Evolutionary conservation across 176 grass and related monocot species (phyloP), one percentile per base, ranked within the genome.

Genomic region (sorghum (Sorghum bicolor)): DNA sequence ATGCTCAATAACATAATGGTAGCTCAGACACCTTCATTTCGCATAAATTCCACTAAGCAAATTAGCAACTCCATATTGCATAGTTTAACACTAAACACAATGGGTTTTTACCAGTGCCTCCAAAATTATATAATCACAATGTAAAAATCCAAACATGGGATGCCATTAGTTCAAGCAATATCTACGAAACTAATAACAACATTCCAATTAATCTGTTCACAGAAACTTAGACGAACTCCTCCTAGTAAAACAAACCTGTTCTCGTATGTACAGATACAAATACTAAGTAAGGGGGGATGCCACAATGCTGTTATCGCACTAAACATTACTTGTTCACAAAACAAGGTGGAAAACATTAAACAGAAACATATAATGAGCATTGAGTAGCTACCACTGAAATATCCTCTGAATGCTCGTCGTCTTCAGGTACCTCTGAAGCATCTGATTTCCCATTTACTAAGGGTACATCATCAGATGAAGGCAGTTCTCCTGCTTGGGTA

Each of bases 401-500:
- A 40, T 92, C 91, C 26, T 91, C 85, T 53, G 75, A 87, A 68
- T 78, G 82, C 64, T 79, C 71, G 34, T 81, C 64, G 2, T 68
- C 68, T 26, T 79, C 60, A 30, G 43, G 48, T 76, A 65, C 53
- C 64, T 76, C 66, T 81, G 66, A 78, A 70, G 62, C 29, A 67
- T 77, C 66, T 24, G 36, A 53, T 74, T 67, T 84, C 39, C 86
- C 84, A 83, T 96, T 90, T 86, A n/a, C 14, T 32, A 68, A 66
- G 30, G 43, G 61, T 36, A 75, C 17, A 36, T 63, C 78, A 81
- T 48, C 75, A 26, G 55, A 79, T 57, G 75, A 74, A 55, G 32
- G 55, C 41, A 74, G 64, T 7, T 78, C 66, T 71, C 5, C 52
- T 78, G 20, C 8, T 72, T 25, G 72, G 34, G 76, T 10, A 43